These are phyloP conservation scores for Warburgia ugandensis DNA, from an alignment of 164 flowering plant species.

Conservation along the genomic window DNA sequence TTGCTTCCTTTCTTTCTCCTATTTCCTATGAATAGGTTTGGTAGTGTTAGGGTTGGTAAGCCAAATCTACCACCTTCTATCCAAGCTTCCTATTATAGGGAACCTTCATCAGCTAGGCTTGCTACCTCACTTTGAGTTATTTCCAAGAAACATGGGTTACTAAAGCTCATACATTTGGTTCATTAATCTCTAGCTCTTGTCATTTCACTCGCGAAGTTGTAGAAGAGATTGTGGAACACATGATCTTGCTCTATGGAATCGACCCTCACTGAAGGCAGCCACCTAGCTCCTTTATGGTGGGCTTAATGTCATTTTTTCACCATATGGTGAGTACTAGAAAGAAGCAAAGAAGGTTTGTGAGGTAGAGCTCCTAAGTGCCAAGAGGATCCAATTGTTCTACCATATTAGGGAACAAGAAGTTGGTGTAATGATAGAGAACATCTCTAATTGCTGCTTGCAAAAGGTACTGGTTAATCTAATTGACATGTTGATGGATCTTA, in stretches of 20 bases:
- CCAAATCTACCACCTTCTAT: neutral
- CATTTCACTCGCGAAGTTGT: neutral
- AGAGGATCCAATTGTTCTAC: no score
- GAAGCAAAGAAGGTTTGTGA: neutral
- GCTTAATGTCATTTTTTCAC: neutral
- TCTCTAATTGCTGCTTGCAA: neutral
- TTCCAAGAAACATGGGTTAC: neutral
- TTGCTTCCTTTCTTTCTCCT: no score
- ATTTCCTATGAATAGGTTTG: no score
- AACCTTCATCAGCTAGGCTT: constrained; percentile 1
- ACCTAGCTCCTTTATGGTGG: neutral
- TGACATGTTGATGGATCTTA: neutral
- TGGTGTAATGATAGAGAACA: neutral
- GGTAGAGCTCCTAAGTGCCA: neutral
- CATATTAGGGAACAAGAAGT: constrained; percentile 4
- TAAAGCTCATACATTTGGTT: neutral
- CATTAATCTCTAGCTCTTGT: neutral
- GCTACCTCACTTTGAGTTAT: neutral
- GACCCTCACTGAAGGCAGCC: neutral
- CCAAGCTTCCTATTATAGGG: constrained; percentile 4
- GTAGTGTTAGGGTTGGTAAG: no score
- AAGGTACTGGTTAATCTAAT: neutral
- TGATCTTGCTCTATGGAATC: neutral
- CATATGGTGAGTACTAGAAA: constrained; percentile 5
- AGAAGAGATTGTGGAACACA: neutral